A percentile compares a stretch with the other conserved stretches of the same genome.
Conservation (phyloP, 2,329 filamentous ascomycete species). For the Fusarium continuum region DNA sequence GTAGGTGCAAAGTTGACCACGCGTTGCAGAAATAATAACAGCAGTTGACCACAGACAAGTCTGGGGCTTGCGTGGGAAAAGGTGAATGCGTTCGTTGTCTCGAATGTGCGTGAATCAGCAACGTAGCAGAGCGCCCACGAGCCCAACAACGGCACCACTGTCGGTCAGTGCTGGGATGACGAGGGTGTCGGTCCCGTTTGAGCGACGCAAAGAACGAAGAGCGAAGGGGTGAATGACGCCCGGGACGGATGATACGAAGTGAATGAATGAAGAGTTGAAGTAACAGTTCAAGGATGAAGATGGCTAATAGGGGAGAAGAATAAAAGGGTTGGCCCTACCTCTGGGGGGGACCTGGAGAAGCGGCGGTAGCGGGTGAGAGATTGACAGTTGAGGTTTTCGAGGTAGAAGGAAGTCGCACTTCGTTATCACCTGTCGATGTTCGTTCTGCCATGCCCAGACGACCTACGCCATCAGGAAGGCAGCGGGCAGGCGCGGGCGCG, state of each 20-base stretch:
- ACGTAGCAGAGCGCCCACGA: conserved; percentile 20
- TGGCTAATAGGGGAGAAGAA: conserved; percentile 20
- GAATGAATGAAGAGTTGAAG: background rate
- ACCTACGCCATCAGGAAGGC: conserved; percentile 71
- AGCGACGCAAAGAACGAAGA: conserved; percentile 15
- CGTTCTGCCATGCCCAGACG: conserved; percentile 71
- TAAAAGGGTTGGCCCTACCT: conserved; percentile 42
- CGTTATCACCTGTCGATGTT: conserved; percentile 65
- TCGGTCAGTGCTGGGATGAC: conserved; percentile 33
- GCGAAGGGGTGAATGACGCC: conserved; percentile 11
- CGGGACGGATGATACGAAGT: background rate
- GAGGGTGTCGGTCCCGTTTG: conserved; percentile 17
- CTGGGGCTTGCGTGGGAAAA: conserved; percentile 7
- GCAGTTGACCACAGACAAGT: conserved; percentile 6
- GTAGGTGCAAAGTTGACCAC: background rate
- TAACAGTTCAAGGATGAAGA: conserved; percentile 23
- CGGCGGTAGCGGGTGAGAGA: conserved; percentile 35
- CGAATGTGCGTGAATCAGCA: conserved; percentile 39
- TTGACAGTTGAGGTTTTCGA: conserved; percentile 47
- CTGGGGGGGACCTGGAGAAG: conserved; percentile 37
- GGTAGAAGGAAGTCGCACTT: conserved; percentile 61
- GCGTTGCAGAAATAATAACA: background rate
- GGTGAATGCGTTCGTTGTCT: conserved; percentile 26
- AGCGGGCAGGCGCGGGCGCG: conserved; percentile 47
- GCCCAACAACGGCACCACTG: conserved; percentile 29